These are phyloP conservation scores for Fusarium sp. DNA, from an alignment of 2,329 filamentous ascomycete species.

Conservation along the genomic window DNA sequence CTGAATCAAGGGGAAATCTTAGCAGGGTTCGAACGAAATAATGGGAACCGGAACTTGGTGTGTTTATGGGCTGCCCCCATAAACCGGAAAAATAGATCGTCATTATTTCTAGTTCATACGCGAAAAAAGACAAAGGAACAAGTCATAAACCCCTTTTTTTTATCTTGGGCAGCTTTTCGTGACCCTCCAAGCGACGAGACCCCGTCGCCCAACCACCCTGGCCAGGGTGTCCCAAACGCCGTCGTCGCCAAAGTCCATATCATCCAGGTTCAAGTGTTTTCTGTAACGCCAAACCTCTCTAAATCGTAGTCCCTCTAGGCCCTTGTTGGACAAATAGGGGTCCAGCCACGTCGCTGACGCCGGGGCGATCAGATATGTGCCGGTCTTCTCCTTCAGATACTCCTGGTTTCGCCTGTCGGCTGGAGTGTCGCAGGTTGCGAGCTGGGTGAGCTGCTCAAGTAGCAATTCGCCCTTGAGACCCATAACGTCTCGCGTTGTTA, in stretches of 20 bases:
- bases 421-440: constrained; percentile 72
- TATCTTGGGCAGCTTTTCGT: constrained; percentile 66
- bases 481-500: constrained; percentile 80
- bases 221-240: constrained; percentile 77
- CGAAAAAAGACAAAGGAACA: constrained; percentile 8
- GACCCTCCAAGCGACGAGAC: constrained; percentile 71
- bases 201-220: constrained; percentile 72
- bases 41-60: constrained; percentile 12
- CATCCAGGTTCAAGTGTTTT: constrained; percentile 80
- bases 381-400: constrained; percentile 69
- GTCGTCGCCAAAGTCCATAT: constrained; percentile 82
- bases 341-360: constrained; percentile 77
- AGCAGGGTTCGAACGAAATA: not conserved
- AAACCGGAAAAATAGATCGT: constrained; percentile 23
- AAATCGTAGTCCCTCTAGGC: constrained; percentile 69
- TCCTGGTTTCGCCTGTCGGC: constrained; percentile 65
- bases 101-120: constrained; percentile 38
- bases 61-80: constrained; percentile 22
- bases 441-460: constrained; percentile 65
- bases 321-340: constrained; percentile 68
- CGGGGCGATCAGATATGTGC: constrained; percentile 78
- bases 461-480: constrained; percentile 72
- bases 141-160: constrained; percentile 22
- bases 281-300: constrained; percentile 76
- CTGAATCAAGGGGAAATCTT: constrained; percentile 5